Percentiles rank a stretch among this genome's conserved stretches.
phyloP scores from a whole-genome alignment of 2,329 filamentous ascomycete genomes.

The Clonostachys chloroleuca region DNA sequence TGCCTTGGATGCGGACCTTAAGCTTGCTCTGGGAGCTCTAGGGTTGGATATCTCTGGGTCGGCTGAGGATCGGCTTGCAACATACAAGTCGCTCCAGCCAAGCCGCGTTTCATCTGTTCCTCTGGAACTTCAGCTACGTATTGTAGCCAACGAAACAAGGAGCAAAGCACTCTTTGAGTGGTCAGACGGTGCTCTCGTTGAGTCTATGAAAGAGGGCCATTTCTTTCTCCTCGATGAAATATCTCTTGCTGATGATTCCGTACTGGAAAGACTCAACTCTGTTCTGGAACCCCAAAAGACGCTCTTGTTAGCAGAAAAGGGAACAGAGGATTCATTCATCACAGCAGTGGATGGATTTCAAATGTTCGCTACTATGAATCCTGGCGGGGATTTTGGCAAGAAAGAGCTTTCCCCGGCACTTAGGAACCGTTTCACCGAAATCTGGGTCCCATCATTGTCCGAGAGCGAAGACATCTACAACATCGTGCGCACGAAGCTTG shows the following conservation, averaged over 20 bases:
- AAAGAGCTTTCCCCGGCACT: constrained; percentile 93
- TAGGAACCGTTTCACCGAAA: constrained; percentile 95
- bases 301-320: constrained; percentile 90
- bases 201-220: constrained; percentile 85
- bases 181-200: constrained; percentile 88
- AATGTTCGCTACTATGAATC: constrained; percentile 98
- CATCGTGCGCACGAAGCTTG: constrained; percentile 77
- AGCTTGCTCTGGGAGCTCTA: constrained; percentile 33
- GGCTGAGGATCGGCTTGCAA: constrained; percentile 51
- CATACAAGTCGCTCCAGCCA: constrained; percentile 45
- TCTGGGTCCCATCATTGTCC: constrained; percentile 90
- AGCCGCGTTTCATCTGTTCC: constrained; percentile 46
- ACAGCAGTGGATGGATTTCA: constrained; percentile 78
- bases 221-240: constrained; percentile 97
- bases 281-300: constrained; percentile 86
- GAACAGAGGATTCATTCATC: constrained; percentile 76
- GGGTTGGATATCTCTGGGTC: constrained; percentile 31
- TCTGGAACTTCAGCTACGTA: constrained; percentile 36
- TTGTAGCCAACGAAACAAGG: constrained; percentile 48
- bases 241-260: constrained; percentile 94
- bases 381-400: constrained; percentile 97
- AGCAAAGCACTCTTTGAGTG: constrained; percentile 91
- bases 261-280: constrained; percentile 92
- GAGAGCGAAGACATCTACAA: constrained; percentile 81
- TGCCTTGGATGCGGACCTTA: constrained; percentile 58